These are phyloP conservation scores for Pichia sp. DNA, from an alignment of 1,139 yeast species.

Conservation along the genomic window DNA sequence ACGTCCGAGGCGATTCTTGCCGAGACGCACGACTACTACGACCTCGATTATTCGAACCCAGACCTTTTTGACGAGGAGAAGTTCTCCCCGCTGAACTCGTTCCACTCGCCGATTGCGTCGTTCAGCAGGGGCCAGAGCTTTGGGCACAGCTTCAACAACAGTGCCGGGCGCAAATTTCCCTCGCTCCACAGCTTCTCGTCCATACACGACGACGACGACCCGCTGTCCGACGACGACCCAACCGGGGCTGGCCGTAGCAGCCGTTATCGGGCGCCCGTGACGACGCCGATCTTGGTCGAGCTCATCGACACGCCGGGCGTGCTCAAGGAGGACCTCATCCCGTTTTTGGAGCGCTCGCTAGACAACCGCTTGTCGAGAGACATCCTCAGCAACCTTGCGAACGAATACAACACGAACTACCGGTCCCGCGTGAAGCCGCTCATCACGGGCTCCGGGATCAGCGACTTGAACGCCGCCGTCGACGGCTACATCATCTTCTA, in stretches of 20 bases:
- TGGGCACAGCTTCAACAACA: constrained; percentile 12
- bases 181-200: constrained; percentile 2
- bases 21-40: constrained; percentile 26
- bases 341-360: constrained; percentile 67
- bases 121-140: constrained; percentile 12
- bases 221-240: background rate
- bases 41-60: constrained; percentile 26
- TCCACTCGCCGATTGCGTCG: constrained; percentile 22
- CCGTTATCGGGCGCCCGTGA: constrained; percentile 39
- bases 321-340: constrained; percentile 60
- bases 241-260: background rate
- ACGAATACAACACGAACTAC: constrained; percentile 36
- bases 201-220: background rate
- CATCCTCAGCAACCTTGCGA: constrained; percentile 56
- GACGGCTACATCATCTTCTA: constrained; percentile 69
- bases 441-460: constrained; percentile 72
- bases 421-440: constrained; percentile 63
- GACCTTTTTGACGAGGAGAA: constrained; percentile 20
- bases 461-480: constrained; percentile 67
- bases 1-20: constrained; percentile 3
- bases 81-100: constrained; percentile 18
- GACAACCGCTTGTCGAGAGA: constrained; percentile 58
- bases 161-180: constrained; percentile 12
- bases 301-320: constrained; percentile 71
- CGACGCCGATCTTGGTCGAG: constrained; percentile 60